These are phyloP conservation scores for Phellopilus nigrolimitatus DNA, from an alignment of 1,284 basidiomycete species.

Conservation along the genomic window DNA sequence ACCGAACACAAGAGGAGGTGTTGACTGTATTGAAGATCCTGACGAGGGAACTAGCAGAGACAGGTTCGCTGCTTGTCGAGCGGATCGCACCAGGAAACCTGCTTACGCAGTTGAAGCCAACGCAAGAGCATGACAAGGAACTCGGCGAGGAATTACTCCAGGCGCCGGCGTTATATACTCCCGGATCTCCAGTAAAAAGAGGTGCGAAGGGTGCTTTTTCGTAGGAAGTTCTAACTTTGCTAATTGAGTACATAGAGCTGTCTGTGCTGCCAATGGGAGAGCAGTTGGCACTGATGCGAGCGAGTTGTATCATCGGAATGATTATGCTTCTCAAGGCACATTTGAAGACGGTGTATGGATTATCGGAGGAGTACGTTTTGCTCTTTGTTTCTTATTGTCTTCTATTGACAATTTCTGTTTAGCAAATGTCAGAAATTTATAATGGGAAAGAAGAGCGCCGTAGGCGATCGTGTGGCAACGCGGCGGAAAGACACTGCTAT, in stretches of 20 bases:
- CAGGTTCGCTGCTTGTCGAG: slow-evolving; percentile 77
- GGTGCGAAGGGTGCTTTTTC: background rate
- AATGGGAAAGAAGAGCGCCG: slow-evolving; percentile 77
- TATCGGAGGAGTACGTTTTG: slow-evolving; percentile 82
- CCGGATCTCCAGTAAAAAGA: background rate
- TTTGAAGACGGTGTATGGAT: slow-evolving; percentile 73
- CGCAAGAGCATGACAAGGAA: slow-evolving; percentile 16
- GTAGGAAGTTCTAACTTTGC: background rate
- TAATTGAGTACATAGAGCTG: slow-evolving; percentile 6
- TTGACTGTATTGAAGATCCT: slow-evolving; percentile 80
- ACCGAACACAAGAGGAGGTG: slow-evolving; percentile 92
- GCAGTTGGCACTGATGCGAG: slow-evolving; percentile 46
- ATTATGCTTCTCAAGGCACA: slow-evolving; percentile 82
- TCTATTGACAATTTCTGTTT: slow-evolving; percentile 8
- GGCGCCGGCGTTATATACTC: background rate
- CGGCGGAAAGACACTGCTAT: slow-evolving; percentile 59
- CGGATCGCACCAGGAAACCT: slow-evolving; percentile 63
- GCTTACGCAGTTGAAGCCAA: slow-evolving; percentile 44
- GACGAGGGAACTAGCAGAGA: slow-evolving; percentile 77
- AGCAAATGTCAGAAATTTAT: slow-evolving; percentile 88
- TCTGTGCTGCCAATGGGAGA: slow-evolving; percentile 26
- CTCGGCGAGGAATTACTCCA: background rate
- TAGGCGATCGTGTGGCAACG: slow-evolving; percentile 76
- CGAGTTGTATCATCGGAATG: slow-evolving; percentile 72
- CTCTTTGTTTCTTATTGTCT: slow-evolving; percentile 12